These are phyloP conservation scores for Kwoniella bestiolae DNA, from an alignment of 768 basidiomycete genomes.

Conservation along the genomic window DNA sequence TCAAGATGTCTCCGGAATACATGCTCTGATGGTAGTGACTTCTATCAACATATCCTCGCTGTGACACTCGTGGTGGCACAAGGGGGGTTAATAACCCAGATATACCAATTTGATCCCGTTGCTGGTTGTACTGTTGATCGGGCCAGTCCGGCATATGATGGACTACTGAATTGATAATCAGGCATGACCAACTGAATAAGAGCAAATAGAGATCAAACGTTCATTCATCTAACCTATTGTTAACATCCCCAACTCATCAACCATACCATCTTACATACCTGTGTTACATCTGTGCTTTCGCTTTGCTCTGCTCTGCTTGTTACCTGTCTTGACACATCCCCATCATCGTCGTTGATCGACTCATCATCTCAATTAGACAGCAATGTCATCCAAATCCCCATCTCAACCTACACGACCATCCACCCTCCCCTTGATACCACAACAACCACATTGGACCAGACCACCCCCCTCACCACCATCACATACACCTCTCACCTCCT, in stretches of 20 bases:
- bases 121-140: neutral
- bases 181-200: neutral
- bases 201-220: neutral
- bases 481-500: slow-evolving; percentile 2
- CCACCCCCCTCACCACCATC: slow-evolving; percentile 23
- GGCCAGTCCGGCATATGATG: neutral
- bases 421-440: slow-evolving; percentile 3
- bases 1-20: no score
- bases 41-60: no score
- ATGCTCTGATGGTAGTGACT: no score
- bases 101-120: neutral
- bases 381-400: neutral
- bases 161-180: neutral
- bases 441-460: slow-evolving; percentile 26
- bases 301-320: neutral
- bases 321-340: neutral
- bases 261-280: no score
- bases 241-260: neutral
- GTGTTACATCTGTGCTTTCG: no score
- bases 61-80: neutral
- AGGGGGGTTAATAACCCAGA: neutral
- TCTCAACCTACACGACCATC: slow-evolving; percentile 14
- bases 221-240: neutral
- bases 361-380: no score
- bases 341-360: neutral